Evolutionary conservation across 2,329 filamentous ascomycete species (phyloP).

Genomic region (Pseudogymnoascus sp.): DNA sequence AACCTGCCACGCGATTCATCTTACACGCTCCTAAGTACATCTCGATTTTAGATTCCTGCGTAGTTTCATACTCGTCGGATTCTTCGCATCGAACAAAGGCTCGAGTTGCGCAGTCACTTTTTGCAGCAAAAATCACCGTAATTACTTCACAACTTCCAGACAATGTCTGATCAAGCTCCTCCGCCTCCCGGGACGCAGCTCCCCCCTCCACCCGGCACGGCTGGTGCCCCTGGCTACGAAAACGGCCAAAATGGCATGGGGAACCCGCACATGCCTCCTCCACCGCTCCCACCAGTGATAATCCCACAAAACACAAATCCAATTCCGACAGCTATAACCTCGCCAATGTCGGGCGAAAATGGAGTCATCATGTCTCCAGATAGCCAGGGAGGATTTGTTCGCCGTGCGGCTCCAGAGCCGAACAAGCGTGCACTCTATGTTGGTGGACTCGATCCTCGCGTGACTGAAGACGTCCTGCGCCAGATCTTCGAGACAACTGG

Average conservation of each 20-base stretch:
- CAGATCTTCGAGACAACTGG: constrained; percentile 99
- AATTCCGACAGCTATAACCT: constrained; percentile 86
- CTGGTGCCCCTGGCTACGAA: constrained; percentile 70
- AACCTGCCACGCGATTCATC: neutral
- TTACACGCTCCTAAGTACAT: constrained; percentile 1
- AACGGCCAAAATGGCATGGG: constrained; percentile 63
- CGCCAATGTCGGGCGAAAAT: constrained; percentile 65
- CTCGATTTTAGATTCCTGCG: constrained; percentile 5
- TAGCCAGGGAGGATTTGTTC: constrained; percentile 70
- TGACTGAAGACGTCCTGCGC: constrained; percentile 90
- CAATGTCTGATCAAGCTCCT: constrained; percentile 72
- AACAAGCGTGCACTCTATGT: constrained; percentile 98
- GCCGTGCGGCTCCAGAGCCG: constrained; percentile 89
- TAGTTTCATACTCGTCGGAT: constrained; percentile 8
- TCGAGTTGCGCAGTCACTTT: constrained; percentile 3
- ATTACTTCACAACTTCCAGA: neutral
- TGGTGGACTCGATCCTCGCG: constrained; percentile 85
- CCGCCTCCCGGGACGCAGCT: constrained; percentile 56
- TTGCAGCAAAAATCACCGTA: neutral
- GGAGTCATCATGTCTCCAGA: constrained; percentile 73
- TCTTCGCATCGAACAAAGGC: neutral
- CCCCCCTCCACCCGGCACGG: constrained; percentile 57
- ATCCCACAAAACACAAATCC: constrained; percentile 96
- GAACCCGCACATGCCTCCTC: constrained; percentile 78
- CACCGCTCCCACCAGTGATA: constrained; percentile 71